Evolutionary conservation across 768 basidiomycete genomes (phyloP), one percentile per base, ranked within the genome.

Genomic region (Mycena galopus): DNA sequence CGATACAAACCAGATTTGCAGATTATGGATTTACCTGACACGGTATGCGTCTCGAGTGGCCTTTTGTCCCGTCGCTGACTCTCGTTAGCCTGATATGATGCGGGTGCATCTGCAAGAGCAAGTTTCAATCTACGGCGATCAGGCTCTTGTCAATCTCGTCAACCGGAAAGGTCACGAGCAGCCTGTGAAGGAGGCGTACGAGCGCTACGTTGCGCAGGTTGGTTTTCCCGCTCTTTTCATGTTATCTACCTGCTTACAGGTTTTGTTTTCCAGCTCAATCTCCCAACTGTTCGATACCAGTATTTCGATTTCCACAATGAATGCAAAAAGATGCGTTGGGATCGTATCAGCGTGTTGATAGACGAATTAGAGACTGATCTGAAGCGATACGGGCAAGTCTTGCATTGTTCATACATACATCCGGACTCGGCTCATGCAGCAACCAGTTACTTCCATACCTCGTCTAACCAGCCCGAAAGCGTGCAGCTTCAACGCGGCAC

Each of bases 301-400:
- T 98, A 98, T 84, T 99, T 98, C 77, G 98, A 99, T 79, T 99
- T 99, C 85, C 97, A 98, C 80, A 92, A 89, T 71, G 96, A 99
- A 81, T 98, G 97, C 86, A 94, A 91, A 79, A 88, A 94, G 59
- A 95, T 99, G 93, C 92, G 95, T 50, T 99, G 96, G 91, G 96
- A 99, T 79, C 90, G 96, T 56, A 95, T 99, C 73, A 90, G 90
- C 64, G 80, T 96, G 19, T 87, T 99, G 47, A 88, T 97, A 53
- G 94, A 96, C 73, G 86, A 87, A 65, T 79, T 98, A 60, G 87
- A 92, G 75, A 89, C 92, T 33, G 93, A 94, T 73, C 82, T 96
- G 37, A 81, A 85, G 50, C 85, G 84, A 67, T 88, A 95, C 73
- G 93, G 94, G 95, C 94, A 77, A 47, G 88, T 77, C 25, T 9